A percentile compares a stretch with the other conserved stretches of the same genome.
phyloP scores from a whole-genome alignment of 2,329 filamentous ascomycete genomes.

The Dendryphion nanum region DNA sequence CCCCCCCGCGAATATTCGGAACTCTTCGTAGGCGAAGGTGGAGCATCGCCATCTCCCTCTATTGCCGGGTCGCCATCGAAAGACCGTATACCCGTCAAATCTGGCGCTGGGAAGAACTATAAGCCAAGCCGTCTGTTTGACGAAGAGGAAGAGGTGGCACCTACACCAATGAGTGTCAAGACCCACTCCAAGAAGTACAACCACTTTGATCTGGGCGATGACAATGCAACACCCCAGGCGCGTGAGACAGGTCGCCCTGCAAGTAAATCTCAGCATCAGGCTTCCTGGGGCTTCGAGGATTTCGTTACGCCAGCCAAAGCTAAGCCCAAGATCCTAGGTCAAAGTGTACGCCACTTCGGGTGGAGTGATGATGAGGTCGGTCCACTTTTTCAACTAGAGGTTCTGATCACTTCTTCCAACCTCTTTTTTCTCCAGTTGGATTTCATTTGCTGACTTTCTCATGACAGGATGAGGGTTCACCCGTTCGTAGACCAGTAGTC shows the following conservation, averaged over 20 bases:
- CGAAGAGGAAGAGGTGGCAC: constrained; percentile 38
- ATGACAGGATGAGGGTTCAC: constrained; percentile 56
- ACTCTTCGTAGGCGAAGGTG: constrained; percentile 60
- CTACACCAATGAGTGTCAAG: constrained; percentile 49
- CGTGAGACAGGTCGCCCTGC: constrained; percentile 24
- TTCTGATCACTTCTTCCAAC: constrained; percentile 7
- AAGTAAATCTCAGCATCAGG: constrained; percentile 57
- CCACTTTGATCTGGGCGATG: constrained; percentile 75
- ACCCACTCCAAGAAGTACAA: constrained; percentile 77
- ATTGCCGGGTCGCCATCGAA: constrained; percentile 44
- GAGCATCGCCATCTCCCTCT: constrained; percentile 28
- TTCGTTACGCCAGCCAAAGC: constrained; percentile 81
- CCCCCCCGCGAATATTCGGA: constrained; percentile 67
- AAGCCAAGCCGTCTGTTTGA: constrained; percentile 57
- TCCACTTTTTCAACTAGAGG: constrained; percentile 18
- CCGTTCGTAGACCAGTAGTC: constrained; percentile 57
- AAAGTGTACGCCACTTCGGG: constrained; percentile 71
- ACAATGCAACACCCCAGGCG: constrained; percentile 33
- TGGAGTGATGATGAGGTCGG: constrained; percentile 70
- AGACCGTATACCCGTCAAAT: constrained; percentile 44
- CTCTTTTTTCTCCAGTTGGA: constrained; percentile 1
- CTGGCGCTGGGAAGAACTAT: constrained; percentile 52
- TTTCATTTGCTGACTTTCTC: constrained; percentile 16
- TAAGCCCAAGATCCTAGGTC: constrained; percentile 59
- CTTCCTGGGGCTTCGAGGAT: constrained; percentile 86